A percentile compares a stretch with the other conserved stretches of the same genome.
Conservation (phyloP, 306 rosid species). For the Quercus cerris region DNA sequence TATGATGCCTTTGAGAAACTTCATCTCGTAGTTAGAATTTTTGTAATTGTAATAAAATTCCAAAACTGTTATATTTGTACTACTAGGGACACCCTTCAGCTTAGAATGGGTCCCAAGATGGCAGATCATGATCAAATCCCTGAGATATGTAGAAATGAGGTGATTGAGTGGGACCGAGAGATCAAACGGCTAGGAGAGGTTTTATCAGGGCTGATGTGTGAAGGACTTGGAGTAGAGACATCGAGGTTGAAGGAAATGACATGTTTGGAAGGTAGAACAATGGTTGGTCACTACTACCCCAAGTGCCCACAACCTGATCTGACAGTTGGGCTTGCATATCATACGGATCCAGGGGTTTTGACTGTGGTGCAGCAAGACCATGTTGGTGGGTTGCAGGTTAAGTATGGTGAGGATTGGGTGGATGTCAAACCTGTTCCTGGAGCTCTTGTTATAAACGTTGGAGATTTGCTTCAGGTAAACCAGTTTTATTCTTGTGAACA, state of each 20-base stretch:
- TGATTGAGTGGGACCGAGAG: conserved; percentile 25
- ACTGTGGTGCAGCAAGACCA: conserved; percentile 38
- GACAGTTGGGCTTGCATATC: conserved; percentile 40
- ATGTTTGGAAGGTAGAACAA: conserved; percentile 28
- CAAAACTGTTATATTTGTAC: not conserved
- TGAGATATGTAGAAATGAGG: conserved; percentile 24
- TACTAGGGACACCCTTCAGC: conserved; percentile 27
- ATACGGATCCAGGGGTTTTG: conserved; percentile 41
- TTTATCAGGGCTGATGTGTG: conserved; percentile 28
- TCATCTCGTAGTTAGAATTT: not conserved
- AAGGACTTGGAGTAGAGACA: conserved; percentile 43
- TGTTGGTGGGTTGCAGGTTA: conserved; percentile 48
- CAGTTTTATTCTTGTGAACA: not conserved
- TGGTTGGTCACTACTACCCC: conserved; percentile 48
- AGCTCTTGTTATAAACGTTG: conserved; percentile 42
- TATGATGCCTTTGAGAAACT: too few species aligned
- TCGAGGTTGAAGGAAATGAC: conserved; percentile 29
- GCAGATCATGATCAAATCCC: conserved; percentile 16
- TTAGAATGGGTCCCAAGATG: conserved; percentile 11
- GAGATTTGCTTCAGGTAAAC: conserved; percentile 48
- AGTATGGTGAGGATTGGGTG: conserved; percentile 30
- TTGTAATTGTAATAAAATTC: not conserved
- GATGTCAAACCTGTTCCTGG: conserved; percentile 47
- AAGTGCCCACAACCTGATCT: conserved; percentile 41
- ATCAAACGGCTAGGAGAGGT: conserved; percentile 33